Conservation (phyloP, 2,329 filamentous ascomycete genomes). For the Sphaerulina vaccinii region DNA sequence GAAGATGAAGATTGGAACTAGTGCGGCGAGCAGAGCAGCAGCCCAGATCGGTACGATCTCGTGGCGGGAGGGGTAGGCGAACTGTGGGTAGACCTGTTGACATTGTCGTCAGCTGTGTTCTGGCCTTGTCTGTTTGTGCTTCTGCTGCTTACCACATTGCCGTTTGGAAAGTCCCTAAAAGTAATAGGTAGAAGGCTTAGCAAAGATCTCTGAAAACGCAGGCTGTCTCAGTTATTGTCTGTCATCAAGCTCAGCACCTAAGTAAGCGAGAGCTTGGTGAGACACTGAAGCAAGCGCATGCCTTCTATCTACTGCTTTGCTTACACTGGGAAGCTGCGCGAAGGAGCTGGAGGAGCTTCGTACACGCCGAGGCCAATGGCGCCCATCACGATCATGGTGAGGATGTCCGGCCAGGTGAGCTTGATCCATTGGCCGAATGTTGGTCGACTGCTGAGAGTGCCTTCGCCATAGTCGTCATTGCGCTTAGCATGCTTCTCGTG, state of each 20-base stretch:
- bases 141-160: conserved; percentile 7
- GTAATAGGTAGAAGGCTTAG: too few relatives aligned
- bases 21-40: conserved; percentile 62
- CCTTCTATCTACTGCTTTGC: too few relatives aligned
- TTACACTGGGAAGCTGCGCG: conserved; percentile 4
- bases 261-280: too few relatives aligned
- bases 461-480: conserved; percentile 5
- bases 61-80: conserved; percentile 59
- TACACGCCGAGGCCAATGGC: conserved; percentile 9
- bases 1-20: conserved; percentile 66
- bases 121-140: not conserved
- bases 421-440: conserved; percentile 70
- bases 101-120: not conserved
- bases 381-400: conserved; percentile 56
- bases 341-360: conserved; percentile 11
- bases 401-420: conserved; percentile 63
- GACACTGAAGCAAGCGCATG: too few relatives aligned
- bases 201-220: too few relatives aligned
- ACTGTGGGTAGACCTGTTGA: conserved; percentile 7
- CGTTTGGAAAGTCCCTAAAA: conserved; percentile 1
- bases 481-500: not conserved
- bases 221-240: too few relatives aligned
- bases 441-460: conserved; percentile 44
- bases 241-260: too few relatives aligned
- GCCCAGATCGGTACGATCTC: conserved; percentile 71